These are phyloP conservation scores for Pseudophaeomoniella oleicola DNA, from an alignment of 2,329 filamentous ascomycete genomes.

Conservation along the genomic window DNA sequence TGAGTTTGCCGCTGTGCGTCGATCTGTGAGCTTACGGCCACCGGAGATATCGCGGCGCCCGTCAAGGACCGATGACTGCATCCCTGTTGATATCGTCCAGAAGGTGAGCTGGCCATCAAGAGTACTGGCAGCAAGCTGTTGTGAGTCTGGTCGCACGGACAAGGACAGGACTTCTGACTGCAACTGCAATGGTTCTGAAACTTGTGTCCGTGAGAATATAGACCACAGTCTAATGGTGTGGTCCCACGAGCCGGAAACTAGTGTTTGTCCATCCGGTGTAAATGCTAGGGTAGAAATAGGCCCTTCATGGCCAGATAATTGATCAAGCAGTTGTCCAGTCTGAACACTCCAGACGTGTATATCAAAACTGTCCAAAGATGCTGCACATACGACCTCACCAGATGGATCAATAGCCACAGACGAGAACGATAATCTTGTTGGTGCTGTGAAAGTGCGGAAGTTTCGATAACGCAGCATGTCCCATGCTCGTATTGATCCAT, in stretches of 20 bases:
- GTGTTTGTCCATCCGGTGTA: slow-evolving; percentile 65
- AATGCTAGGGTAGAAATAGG: slow-evolving; percentile 83
- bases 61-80: slow-evolving; percentile 75
- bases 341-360: slow-evolving; percentile 98
- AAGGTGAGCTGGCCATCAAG: slow-evolving; percentile 90
- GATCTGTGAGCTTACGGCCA: slow-evolving; percentile 74
- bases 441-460: slow-evolving; percentile 93
- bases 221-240: slow-evolving; percentile 91
- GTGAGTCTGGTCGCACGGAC: slow-evolving; percentile 75
- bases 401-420: slow-evolving; percentile 94
- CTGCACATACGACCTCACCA: slow-evolving; percentile 89
- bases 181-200: slow-evolving; percentile 82
- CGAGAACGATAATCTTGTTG: slow-evolving; percentile 79
- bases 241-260: slow-evolving; percentile 94
- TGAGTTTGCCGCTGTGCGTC: slow-evolving; percentile 79
- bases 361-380: slow-evolving; percentile 89
- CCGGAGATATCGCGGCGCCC: slow-evolving; percentile 86
- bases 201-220: slow-evolving; percentile 86
- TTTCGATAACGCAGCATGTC: slow-evolving; percentile 92
- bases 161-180: slow-evolving; percentile 83
- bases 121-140: slow-evolving; percentile 81
- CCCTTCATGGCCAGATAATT: slow-evolving; percentile 81
- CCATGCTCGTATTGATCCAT: slow-evolving; percentile 91
- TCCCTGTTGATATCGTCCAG: slow-evolving; percentile 80
- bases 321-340: slow-evolving; percentile 86